Evolutionary conservation across 768 basidiomycete genomes (phyloP), one percentile per base, ranked within the genome.

Genomic region (Pisolithus orientalis): DNA sequence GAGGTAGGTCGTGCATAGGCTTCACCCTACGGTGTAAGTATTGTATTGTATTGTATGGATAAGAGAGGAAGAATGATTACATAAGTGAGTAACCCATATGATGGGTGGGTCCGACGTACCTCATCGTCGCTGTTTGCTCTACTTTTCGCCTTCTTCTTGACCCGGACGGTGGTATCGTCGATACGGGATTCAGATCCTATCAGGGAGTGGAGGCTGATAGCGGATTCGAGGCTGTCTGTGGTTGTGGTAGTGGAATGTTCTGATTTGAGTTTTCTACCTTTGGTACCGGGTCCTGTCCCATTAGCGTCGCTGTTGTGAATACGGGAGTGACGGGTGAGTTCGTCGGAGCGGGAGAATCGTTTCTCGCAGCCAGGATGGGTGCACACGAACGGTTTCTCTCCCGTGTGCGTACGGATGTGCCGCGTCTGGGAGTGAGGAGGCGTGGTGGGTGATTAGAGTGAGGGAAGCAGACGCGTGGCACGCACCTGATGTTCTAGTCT

Each of bases 401-500:
- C 95, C 0, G 95, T 99, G 69, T 99, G 95, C 0, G 94, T 99
- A 54, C 95, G 87, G 50, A 97, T 96, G 65, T 99, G 95, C 56
- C 95, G 87, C 17, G 95, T 99, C 91, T 98, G 68, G 0, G 34
- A 39, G 68, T 0, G 31, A 42, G 32, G 37, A 44, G 31, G 51
- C 10, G 32, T 27, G 55, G 62, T 59, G 52, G 51, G 53, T 40
- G 57, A 62, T 53, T 53, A 53, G 53, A 50, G 57, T 49, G 55
- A 53, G 50, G 50, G 32, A 40, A 51, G 39, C 11, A 48, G 48
- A 55, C 38, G 50, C 51, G 58, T 50, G 44, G 27, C 2, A 69
- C 78, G 55, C 60, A 89, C 93, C 82, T 94, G 93, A 69, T 99
- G 95, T 68, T 99, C 95, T 24, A 98, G 82, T 52, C 95, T 78